Evolutionary conservation across 1,139 yeast genomes (phyloP), one percentile per base, ranked within the genome.

Genomic region (Taphrina sp.): DNA sequence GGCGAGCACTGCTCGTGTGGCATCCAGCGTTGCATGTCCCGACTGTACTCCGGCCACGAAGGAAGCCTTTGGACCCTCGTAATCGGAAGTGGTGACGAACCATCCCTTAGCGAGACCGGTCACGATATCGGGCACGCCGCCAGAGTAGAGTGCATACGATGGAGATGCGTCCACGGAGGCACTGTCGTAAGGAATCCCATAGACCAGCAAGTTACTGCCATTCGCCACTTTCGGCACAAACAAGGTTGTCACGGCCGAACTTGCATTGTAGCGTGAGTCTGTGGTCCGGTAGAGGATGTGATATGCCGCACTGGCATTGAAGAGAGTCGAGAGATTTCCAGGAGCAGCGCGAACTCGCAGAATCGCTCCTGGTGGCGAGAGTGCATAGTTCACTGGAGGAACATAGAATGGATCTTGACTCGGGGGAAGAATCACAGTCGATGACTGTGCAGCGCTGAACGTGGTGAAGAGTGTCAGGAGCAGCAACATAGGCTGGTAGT

Each of bases 111-210:
- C 58, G 37, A 64, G 60, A n/a, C 58, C 52, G 8, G 52, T 51
- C 47, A 58, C 60, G 23, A 54, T 54, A 23, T 46, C 61, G 17
- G 44, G 49, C 12, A 49, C 53, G 7, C 49, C 45, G 8, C 59
- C 57, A 24, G 52, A 41, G 41, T 63, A 63, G 31, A 67, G 47
- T 33, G 63, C 58, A 49, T 64, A 67, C n/a, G 68, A 65, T 19
- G 68, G 66, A 38, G 67, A 65, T 52, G 69, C 67, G 34, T 61
- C 62, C 33, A 64, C 59, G 55, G 56, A 61, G 5, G 62, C 60
- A 16, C 69, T 47, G 52, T 67, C 70, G 57, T 67, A 69, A 37
- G 67, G 63, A 37, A 60, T 44, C 57, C 65, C 69, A 54, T 62
- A 65, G 10, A 68, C 64, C 19, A 66, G 56, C 19, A 67, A 52